phyloP scores from a whole-genome alignment of 345 rosid species.

The Boechera divaricarpa region DNA sequence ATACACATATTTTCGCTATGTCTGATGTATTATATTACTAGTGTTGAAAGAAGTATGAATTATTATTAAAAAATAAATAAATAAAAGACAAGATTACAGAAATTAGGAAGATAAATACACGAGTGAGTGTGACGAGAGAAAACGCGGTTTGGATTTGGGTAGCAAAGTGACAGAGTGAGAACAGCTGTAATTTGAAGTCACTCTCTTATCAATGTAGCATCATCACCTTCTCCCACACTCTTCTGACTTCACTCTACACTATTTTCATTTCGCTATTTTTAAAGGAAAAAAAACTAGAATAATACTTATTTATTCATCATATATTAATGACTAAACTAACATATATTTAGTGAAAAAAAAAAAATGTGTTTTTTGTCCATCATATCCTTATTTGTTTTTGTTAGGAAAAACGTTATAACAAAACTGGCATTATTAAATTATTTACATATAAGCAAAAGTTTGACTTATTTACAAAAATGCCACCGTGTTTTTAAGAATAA shows the following conservation, averaged over 20 bases:
- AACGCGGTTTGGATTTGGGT: conserved; percentile 43
- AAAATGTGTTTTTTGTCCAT: no score
- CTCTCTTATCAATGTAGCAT: conserved; percentile 33
- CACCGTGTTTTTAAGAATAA: no score
- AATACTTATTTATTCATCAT: no score
- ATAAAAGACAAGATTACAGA: no score
- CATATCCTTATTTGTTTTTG: no score
- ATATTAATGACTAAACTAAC: no score
- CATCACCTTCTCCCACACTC: conserved; percentile 39
- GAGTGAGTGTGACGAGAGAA: conserved; percentile 39
- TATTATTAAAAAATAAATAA: neutral
- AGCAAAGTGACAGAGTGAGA: conserved; percentile 42
- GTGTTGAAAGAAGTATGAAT: conserved; percentile 5
- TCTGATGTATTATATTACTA: neutral
- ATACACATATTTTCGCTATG: neutral
- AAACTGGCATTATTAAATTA: no score
- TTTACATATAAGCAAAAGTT: no score
- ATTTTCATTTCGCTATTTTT: neutral
- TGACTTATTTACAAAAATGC: no score
- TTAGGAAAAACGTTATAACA: no score
- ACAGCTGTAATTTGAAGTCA: conserved; percentile 46
- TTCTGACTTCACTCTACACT: conserved; percentile 36
- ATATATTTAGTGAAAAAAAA: no score
- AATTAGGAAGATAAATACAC: neutral
- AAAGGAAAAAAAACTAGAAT: no score